Evolutionary conservation across 2,329 filamentous ascomycete genomes (phyloP).

Genomic region (Neopestalotiopsis sp.): DNA sequence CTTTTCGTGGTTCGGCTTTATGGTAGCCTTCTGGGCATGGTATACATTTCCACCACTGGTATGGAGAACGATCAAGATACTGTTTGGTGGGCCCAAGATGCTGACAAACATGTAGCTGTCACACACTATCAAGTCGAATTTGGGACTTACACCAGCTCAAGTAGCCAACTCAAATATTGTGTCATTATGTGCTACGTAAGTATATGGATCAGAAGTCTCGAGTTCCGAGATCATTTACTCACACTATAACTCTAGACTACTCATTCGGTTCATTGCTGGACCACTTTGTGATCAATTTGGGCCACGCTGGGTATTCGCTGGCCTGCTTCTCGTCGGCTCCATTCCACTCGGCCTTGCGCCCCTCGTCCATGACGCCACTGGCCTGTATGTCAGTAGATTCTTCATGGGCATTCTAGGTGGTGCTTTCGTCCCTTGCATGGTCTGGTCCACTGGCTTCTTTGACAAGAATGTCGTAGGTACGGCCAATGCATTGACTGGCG

Average conservation of each 20-base stretch:
- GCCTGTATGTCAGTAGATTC: slow-evolving; percentile 77
- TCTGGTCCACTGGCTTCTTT: slow-evolving; percentile 92
- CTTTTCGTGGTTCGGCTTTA: slow-evolving; percentile 62
- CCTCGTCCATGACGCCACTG: slow-evolving; percentile 69
- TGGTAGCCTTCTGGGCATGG: slow-evolving; percentile 87
- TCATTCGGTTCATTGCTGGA: slow-evolving; percentile 79
- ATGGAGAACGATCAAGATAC: slow-evolving; percentile 36
- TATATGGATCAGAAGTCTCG: not conserved
- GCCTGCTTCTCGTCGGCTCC: slow-evolving; percentile 76
- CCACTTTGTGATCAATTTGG: slow-evolving; percentile 87
- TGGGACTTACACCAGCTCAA: slow-evolving; percentile 71
- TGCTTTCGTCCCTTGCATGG: slow-evolving; percentile 84
- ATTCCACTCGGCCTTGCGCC: slow-evolving; percentile 85
- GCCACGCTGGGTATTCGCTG: slow-evolving; percentile 79
- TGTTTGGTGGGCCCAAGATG: not conserved
- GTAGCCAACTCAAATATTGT: slow-evolving; percentile 91
- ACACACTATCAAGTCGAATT: slow-evolving; percentile 79
- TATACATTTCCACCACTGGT: slow-evolving; percentile 89
- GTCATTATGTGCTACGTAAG: slow-evolving; percentile 71
- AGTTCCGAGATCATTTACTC: not conserved
- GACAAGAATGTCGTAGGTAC: slow-evolving; percentile 92
- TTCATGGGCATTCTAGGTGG: slow-evolving; percentile 82
- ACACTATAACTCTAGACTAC: slow-evolving; percentile 51
- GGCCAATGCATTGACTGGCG: slow-evolving; percentile 83
- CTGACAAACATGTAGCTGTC: slow-evolving; percentile 52